Evolutionary conservation across 2,329 filamentous ascomycete species (phyloP).

Genomic region (Phoma sp.): DNA sequence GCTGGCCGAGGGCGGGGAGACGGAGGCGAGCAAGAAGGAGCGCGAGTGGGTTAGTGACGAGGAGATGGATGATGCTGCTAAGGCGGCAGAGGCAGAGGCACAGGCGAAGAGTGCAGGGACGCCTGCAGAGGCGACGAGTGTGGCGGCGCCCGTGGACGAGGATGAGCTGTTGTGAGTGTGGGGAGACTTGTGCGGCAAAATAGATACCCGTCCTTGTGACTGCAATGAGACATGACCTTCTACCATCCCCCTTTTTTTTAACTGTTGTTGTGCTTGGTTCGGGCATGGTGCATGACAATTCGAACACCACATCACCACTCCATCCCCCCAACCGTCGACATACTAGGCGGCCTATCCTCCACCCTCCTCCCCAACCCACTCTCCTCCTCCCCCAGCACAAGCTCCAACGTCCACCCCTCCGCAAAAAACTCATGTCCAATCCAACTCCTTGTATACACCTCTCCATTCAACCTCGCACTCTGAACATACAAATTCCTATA

Average conservation of each 20-base stretch:
- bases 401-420: slow-evolving; percentile 53
- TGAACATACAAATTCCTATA: slow-evolving; percentile 56
- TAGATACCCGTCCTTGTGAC: slow-evolving; percentile 20
- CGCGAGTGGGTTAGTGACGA: slow-evolving; percentile 41
- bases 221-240: slow-evolving; percentile 15
- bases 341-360: slow-evolving; percentile 47
- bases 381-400: slow-evolving; percentile 52
- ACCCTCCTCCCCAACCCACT: slow-evolving; percentile 53
- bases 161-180: slow-evolving; percentile 39
- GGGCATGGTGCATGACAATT: no score
- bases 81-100: slow-evolving; percentile 8
- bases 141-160: slow-evolving; percentile 15
- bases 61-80: slow-evolving; percentile 35
- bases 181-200: not conserved
- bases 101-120: slow-evolving; percentile 16
- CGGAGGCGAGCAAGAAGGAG: slow-evolving; percentile 20
- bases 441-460: slow-evolving; percentile 55
- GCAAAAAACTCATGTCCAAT: slow-evolving; percentile 56
- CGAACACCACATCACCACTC: not conserved
- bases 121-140: slow-evolving; percentile 18
- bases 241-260: not conserved
- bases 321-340: slow-evolving; percentile 14
- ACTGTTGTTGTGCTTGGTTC: not conserved
- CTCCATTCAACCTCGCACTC: slow-evolving; percentile 52
- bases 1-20: slow-evolving; percentile 23